Evolutionary conservation across 371 early-diverging fungal species (phyloP), one percentile per base, ranked within the genome.

Genomic region (Mucor sp.): DNA sequence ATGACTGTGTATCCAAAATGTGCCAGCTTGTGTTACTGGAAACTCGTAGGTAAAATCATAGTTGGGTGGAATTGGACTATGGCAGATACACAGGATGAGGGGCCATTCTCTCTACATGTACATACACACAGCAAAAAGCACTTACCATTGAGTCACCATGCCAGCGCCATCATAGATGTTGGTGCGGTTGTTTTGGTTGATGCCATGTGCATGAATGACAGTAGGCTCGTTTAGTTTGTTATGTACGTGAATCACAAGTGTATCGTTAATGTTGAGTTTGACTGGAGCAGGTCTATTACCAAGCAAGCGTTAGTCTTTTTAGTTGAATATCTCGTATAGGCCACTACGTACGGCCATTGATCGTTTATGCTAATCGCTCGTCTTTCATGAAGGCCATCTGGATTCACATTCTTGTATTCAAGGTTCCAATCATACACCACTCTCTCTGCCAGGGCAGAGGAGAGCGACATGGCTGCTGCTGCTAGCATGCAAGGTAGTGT

Each of bases 281-380:
- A 85, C 75, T 3, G 80, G 69, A 11, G 79, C 78, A 55, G 83
- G 79, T 27, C 82, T 87, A 35, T 1, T 57, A 32, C 14, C n/a
- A n/a, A n/a, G n/a, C n/a, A n/a, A n/a, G n/a, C n/a, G n/a, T n/a
- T n/a, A n/a, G n/a, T n/a, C n/a, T n/a, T n/a, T n/a, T n/a, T n/a
- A n/a, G n/a, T n/a, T n/a, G n/a, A n/a, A n/a, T n/a, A n/a, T n/a
- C n/a, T n/a, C n/a, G n/a, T n/a, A n/a, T n/a, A n/a, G n/a, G n/a
- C n/a, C n/a, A 43, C 37, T 1, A 85, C 86, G 64, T 87, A 86
- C 77, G 94, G 94, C 83, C 89, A 91, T 53, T 78, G 72, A 8
- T 86, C 83, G 68, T 94, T 93, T 65, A 93, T 86, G 44, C 91
- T 91, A 25, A 94, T 87, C 11, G 86, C 90, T 17, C 90, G 80